A percentile compares a stretch with the other conserved stretches of the same genome.
These are phyloP conservation scores for Mycena sp. DNA, from an alignment of 1,284 basidiomycete species.

Conservation along the genomic window DNA sequence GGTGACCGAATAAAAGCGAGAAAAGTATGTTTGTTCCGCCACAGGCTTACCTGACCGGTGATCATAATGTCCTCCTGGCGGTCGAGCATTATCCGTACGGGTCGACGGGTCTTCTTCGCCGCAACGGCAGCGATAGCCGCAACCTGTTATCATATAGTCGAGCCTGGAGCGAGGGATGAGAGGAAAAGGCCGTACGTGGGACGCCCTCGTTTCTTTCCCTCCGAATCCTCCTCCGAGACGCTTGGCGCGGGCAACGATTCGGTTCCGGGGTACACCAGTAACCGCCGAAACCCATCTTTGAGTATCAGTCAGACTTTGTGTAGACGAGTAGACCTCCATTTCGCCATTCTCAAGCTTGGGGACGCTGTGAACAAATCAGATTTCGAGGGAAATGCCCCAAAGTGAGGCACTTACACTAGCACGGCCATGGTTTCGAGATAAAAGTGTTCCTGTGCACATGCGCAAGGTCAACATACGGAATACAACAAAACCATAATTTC, in stretches of 20 bases:
- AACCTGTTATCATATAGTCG: slow-evolving; percentile 4
- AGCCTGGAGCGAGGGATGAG: background rate
- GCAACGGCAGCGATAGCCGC: slow-evolving; percentile 30
- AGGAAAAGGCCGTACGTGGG: slow-evolving; percentile 15
- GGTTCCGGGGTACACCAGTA: slow-evolving; percentile 29
- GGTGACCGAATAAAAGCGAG: no score
- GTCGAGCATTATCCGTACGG: slow-evolving; percentile 30
- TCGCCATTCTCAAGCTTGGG: slow-evolving; percentile 33
- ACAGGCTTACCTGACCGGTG: slow-evolving; percentile 12
- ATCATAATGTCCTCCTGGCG: slow-evolving; percentile 30
- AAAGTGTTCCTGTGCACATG: slow-evolving; percentile 27
- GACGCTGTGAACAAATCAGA: slow-evolving; percentile 17
- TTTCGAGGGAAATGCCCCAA: background rate
- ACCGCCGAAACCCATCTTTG: slow-evolving; percentile 26
- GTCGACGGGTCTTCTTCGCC: slow-evolving; percentile 29
- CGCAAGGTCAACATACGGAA: no score
- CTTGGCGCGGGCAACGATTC: slow-evolving; percentile 30
- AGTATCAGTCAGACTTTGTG: slow-evolving; percentile 21
- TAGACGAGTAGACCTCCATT: slow-evolving; percentile 31
- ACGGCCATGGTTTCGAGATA: slow-evolving; percentile 31
- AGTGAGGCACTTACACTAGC: slow-evolving; percentile 19
- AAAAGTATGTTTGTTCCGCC: no score
- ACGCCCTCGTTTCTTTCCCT: slow-evolving; percentile 28
- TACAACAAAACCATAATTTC: background rate
- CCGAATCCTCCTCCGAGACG: slow-evolving; percentile 32